Evolutionary conservation across 140 eudicot species (phyloP), one percentile per base, ranked within the genome.

Genomic region (Stevia rebaudiana): DNA sequence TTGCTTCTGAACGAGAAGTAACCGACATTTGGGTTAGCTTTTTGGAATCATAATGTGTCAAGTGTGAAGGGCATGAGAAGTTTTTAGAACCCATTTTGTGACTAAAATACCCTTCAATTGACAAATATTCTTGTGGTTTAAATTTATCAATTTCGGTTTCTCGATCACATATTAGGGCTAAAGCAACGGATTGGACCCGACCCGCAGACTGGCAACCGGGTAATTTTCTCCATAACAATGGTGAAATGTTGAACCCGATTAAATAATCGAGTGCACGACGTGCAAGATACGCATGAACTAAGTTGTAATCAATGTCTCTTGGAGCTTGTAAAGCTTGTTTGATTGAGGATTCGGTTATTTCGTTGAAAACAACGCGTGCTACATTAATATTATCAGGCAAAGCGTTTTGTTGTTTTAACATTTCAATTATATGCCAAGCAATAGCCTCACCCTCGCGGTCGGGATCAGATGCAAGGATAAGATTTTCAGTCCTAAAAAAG

Each of bases 131-230:
- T 67, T 79, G 82, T 17, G 96, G 80, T 74, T 74, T 78, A 65
- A 92, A 92, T 42, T 70, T 78, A 65, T 87, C 89, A 5, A 92
- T 88, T 78, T 92, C 96, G 41, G 78, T 81, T 70, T 92, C 96
- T 36, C 98, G 72, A 41, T 92, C 96, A 35, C 96, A 88, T 70
- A 88, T 72, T 24, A 92, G 85, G 55, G 95, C 83, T 51, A 92
- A 79, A 19, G 96, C 98, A 65, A 89, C 96, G 18, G 98, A 92
- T 15, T 92, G 98, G 55, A 92, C 98, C 51, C 98, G 86, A 11
- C 98, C 98, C 42, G 96, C 98, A 2, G 98, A 92, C 68, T 79
- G 95, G 76, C 98, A 92, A 61, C 98, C 98, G 2, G 98, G 98
- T 61, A 92, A 68, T 61, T 92, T 92, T 74, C 94, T 83, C 98